Percentiles rank a stretch among this genome's conserved stretches.
Evolutionary conservation across 2,329 filamentous ascomycete genomes (phyloP).

Genomic region (Alternaria gansuensis): DNA sequence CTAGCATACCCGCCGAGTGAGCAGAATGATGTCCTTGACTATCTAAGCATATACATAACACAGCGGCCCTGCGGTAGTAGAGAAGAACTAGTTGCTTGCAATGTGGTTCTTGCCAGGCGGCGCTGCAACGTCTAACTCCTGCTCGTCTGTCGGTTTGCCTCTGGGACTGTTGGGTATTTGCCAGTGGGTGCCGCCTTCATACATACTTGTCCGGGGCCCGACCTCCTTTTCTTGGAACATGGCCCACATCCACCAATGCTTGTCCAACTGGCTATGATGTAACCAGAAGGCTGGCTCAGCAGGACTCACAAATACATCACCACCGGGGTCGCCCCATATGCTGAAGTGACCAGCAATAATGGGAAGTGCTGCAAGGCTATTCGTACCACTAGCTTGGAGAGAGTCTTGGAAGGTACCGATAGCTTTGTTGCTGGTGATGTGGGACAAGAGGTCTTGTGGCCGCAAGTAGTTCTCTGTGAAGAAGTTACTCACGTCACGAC

Average conservation of each 20-base stretch:
- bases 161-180: conserved; percentile 54
- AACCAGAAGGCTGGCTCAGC: conserved; percentile 60
- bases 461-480: conserved; percentile 28
- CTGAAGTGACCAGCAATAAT: conserved; percentile 58
- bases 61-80: conserved; percentile 44
- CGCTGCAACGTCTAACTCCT: conserved; percentile 40
- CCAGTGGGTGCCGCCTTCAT: conserved; percentile 58
- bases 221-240: conserved; percentile 49
- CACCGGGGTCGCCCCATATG: conserved; percentile 56
- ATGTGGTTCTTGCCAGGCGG: conserved; percentile 36
- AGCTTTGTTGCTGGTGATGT: conserved; percentile 35
- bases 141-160: conserved; percentile 47
- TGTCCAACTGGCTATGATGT: conserved; percentile 60
- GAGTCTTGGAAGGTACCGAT: conserved; percentile 41
- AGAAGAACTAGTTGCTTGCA: conserved; percentile 40
- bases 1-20: fast-evolving
- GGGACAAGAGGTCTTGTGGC: conserved; percentile 32
- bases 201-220: conserved; percentile 36
- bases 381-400: conserved; percentile 30
- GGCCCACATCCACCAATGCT: conserved; percentile 62
- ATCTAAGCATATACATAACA: conserved; percentile 47
- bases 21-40: neutral
- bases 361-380: conserved; percentile 47
- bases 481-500: conserved; percentile 47
- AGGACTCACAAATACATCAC: conserved; percentile 59